Percentiles rank a stretch among this genome's conserved stretches.
Evolutionary conservation across 2,329 filamentous ascomycete species (phyloP).

Genomic region (Colletotrichum trifolii): DNA sequence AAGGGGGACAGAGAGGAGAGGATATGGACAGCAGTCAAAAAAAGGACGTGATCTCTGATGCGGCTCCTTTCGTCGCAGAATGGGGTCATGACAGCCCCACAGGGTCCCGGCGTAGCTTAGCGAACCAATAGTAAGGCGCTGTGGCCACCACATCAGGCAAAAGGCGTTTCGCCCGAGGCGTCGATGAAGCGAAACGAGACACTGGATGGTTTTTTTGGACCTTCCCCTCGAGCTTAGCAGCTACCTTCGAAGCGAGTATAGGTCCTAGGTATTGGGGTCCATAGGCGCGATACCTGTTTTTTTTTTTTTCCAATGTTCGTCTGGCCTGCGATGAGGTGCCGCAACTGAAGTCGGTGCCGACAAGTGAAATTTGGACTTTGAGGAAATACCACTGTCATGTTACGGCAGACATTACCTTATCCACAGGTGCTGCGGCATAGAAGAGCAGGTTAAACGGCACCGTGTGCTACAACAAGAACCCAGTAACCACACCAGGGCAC

Average conservation of each 20-base stretch:
- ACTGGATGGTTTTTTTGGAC: conserved; percentile 24
- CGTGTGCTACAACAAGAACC: too few species aligned
- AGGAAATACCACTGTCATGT: too few species aligned
- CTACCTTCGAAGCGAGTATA: too few species aligned
- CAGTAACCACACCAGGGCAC: too few species aligned
- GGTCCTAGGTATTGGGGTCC: not conserved
- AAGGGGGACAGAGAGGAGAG: not conserved
- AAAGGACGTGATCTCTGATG: conserved; percentile 37
- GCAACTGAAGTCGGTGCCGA: too few species aligned
- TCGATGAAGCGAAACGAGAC: conserved; percentile 52
- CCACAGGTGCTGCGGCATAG: too few species aligned
- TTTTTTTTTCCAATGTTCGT: not conserved
- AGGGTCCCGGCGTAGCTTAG: conserved; percentile 33
- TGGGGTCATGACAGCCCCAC: conserved; percentile 39
- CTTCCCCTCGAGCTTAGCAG: not conserved
- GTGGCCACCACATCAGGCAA: conserved; percentile 45
- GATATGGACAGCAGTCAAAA: too few species aligned
- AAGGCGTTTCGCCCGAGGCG: conserved; percentile 51
- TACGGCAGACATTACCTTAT: too few species aligned
- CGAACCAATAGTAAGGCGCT: conserved; percentile 40
- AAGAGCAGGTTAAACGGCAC: too few species aligned
- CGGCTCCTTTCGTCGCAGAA: conserved; percentile 50
- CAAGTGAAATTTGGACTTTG: too few species aligned
- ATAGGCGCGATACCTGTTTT: conserved; percentile 17
- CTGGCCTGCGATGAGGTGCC: too few species aligned